Conservation (phyloP, 768 basidiomycete species). For the Lactarius sp. region DNA sequence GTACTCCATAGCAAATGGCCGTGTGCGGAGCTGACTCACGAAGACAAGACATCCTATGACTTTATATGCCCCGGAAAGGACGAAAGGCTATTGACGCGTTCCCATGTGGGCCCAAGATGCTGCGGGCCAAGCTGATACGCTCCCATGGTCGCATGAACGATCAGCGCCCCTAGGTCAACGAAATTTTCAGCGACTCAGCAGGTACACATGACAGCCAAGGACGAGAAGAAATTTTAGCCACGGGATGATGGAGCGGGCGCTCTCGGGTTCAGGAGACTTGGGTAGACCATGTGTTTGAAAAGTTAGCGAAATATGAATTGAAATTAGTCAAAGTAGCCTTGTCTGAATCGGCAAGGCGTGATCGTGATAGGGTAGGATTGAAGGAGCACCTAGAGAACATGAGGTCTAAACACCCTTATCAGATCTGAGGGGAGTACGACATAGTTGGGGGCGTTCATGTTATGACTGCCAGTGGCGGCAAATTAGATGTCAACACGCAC, state of each 20-base stretch:
- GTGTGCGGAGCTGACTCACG: neutral
- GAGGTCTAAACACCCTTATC: too few relatives aligned
- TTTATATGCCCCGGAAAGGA: slow-evolving; percentile 7
- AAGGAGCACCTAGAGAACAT: neutral
- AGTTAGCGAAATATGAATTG: neutral
- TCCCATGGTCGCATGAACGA: neutral
- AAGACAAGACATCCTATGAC: too few relatives aligned
- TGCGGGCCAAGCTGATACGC: too few relatives aligned
- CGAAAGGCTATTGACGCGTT: neutral
- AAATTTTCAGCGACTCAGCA: neutral
- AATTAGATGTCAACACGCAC: too few relatives aligned
- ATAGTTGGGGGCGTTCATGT: neutral
- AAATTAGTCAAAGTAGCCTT: neutral
- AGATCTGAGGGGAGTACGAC: neutral
- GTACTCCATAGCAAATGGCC: neutral
- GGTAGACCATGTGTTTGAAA: neutral
- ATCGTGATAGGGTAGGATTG: neutral
- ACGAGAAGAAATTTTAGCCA: slow-evolving; percentile 2
- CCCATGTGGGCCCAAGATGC: neutral
- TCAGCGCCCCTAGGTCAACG: too few relatives aligned
- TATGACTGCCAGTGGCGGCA: neutral
- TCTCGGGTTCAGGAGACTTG: neutral
- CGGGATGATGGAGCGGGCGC: neutral
- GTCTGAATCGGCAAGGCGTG: neutral
- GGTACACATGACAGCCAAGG: neutral